These are phyloP conservation scores for Kwoniella europaea DNA, from an alignment of 768 basidiomycete genomes.

Conservation along the genomic window DNA sequence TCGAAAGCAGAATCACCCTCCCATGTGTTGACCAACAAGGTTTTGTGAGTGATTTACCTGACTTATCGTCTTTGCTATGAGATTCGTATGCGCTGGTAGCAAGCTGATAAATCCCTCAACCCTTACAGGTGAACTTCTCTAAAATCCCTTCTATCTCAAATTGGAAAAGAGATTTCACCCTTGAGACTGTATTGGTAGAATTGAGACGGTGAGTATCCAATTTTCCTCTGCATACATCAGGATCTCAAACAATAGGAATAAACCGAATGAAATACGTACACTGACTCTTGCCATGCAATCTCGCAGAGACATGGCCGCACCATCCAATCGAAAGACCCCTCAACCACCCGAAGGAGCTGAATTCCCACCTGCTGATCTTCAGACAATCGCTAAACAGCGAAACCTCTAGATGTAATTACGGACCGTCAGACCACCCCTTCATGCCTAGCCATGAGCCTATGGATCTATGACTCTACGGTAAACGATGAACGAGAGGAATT, in stretches of 20 bases:
- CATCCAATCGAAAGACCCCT: constrained; percentile 87
- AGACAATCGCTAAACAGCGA: constrained; percentile 45
- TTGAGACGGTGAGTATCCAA: constrained; percentile 75
- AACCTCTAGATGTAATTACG: constrained; percentile 26
- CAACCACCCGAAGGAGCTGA: constrained; percentile 85
- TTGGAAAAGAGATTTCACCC: constrained; percentile 77
- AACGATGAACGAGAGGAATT: no score
- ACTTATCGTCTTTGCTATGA: background rate
- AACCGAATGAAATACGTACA: background rate
- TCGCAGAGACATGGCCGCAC: constrained; percentile 88
- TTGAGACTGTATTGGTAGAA: constrained; percentile 90
- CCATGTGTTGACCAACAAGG: constrained; percentile 85
- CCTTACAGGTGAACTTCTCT: constrained; percentile 67
- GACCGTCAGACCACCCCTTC: no score
- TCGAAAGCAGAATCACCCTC: constrained; percentile 86
- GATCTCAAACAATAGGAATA: no score
- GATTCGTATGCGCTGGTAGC: background rate
- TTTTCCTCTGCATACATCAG: no score
- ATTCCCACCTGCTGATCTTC: constrained; percentile 55
- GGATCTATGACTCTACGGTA: no score
- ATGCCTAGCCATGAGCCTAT: no score
- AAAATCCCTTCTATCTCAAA: constrained; percentile 73
- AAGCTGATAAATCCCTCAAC: constrained; percentile 11
- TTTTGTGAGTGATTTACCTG: constrained; percentile 55
- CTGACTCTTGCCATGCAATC: background rate